Evolutionary conservation across 176 grass and related monocot species (phyloP).

Genomic region (Dactylis glomerata): DNA sequence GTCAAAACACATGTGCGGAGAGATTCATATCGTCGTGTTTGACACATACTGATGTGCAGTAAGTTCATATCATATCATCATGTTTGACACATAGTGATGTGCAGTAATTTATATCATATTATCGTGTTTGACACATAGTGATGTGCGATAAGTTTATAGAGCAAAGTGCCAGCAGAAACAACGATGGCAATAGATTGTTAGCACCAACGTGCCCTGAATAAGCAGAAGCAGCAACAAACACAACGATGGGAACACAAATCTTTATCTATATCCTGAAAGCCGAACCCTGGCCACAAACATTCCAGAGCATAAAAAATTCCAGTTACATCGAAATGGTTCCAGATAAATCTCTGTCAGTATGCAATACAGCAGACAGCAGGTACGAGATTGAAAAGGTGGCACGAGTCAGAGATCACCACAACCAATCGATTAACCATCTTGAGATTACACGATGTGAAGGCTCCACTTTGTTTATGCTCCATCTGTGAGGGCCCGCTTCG

Average conservation of each 20-base stretch:
- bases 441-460: neutral
- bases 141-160: neutral
- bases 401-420: conserved; percentile 22
- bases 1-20: neutral
- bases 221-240: neutral
- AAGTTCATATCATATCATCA: neutral
- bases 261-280: conserved; percentile 6
- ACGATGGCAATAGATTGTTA: too few relatives aligned
- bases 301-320: neutral
- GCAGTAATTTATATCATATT: too few relatives aligned
- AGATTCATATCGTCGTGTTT: neutral
- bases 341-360: neutral
- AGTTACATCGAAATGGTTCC: neutral
- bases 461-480: conserved; percentile 34
- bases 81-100: too few relatives aligned
- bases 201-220: too few relatives aligned
- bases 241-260: conserved; percentile 4
- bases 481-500: conserved; percentile 60
- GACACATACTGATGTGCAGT: neutral
- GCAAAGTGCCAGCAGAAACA: neutral
- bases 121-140: too few relatives aligned
- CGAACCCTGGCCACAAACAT: neutral
- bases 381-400: conserved; percentile 20
- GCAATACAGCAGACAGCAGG: conserved; percentile 10
- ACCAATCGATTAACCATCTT: neutral